phyloP scores from a whole-genome alignment of 805 yeast genomes.

The Candida tallmaniae region DNA sequence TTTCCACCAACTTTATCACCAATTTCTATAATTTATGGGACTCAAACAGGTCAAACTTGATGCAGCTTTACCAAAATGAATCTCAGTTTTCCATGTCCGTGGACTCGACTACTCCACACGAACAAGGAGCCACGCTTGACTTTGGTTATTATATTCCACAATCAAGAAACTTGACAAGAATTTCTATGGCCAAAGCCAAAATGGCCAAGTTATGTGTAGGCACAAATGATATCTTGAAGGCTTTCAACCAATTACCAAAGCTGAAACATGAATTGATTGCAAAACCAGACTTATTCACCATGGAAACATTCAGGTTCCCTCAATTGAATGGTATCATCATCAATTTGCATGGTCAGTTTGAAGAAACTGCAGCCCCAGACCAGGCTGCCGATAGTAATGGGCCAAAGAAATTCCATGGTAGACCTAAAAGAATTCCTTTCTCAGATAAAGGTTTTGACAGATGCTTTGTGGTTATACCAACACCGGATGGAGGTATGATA shows the following conservation, averaged over 20 bases:
- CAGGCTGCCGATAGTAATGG: constrained; percentile 11
- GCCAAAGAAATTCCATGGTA: constrained; percentile 15
- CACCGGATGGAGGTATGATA: constrained; percentile 63
- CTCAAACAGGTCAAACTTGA: constrained; percentile 60
- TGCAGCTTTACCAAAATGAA: constrained; percentile 71
- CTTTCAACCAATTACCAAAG: constrained; percentile 69
- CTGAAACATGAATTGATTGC: constrained; percentile 67
- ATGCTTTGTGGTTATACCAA: constrained; percentile 70
- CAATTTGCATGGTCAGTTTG: constrained; percentile 78
- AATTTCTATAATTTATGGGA: constrained; percentile 84
- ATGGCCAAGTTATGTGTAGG: constrained; percentile 62
- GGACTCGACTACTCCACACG: constrained; percentile 62
- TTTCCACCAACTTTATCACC: constrained; percentile 73
- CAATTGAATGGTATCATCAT: constrained; percentile 74
- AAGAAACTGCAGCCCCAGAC: constrained; percentile 61
- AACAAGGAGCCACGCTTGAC: constrained; percentile 13
- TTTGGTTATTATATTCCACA: constrained; percentile 68
- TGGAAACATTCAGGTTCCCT: constrained; percentile 73
- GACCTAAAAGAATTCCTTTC: constrained; percentile 34
- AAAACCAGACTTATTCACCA: constrained; percentile 62
- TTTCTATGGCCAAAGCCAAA: constrained; percentile 53
- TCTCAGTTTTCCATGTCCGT: constrained; percentile 82
- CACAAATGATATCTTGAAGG: constrained; percentile 54
- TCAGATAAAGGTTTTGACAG: constrained; percentile 81
- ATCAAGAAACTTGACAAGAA: constrained; percentile 72